Evolutionary conservation across 805 yeast genomes (phyloP).

Genomic region (Candida hispaniensis): DNA sequence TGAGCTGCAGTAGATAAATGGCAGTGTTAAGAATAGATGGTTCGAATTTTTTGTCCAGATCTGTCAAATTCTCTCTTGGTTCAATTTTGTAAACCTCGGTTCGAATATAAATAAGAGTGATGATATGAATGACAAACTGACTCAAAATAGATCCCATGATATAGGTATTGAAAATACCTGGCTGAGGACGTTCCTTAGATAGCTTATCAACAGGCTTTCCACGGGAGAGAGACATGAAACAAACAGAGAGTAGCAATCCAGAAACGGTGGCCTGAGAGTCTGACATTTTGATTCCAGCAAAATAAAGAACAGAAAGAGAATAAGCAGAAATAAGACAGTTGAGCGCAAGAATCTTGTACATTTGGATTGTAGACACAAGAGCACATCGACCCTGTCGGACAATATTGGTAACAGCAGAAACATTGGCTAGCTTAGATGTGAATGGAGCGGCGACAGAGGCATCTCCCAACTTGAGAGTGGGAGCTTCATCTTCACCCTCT

Average conservation of each 20-base stretch:
- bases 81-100: slow-evolving; percentile 74
- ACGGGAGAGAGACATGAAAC: slow-evolving; percentile 90
- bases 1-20: slow-evolving; percentile 84
- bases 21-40: slow-evolving; percentile 95
- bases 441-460: slow-evolving; percentile 99
- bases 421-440: slow-evolving; percentile 87
- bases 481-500: slow-evolving; percentile 70
- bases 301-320: slow-evolving; percentile 81
- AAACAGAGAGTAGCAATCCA: slow-evolving; percentile 83
- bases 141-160: slow-evolving; percentile 97
- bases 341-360: slow-evolving; percentile 95
- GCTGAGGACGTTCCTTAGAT: slow-evolving; percentile 91
- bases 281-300: slow-evolving; percentile 97
- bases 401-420: slow-evolving; percentile 83
- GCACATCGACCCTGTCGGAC: slow-evolving; percentile 98
- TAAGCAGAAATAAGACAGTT: slow-evolving; percentile 96
- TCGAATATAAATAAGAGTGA: slow-evolving; percentile 72
- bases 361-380: slow-evolving; percentile 91
- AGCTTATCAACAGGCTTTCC: slow-evolving; percentile 84
- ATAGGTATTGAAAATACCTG: slow-evolving; percentile 88
- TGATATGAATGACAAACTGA: slow-evolving; percentile 88
- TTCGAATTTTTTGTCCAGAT: slow-evolving; percentile 73
- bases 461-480: slow-evolving; percentile 89
- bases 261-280: slow-evolving; percentile 96
- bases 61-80: slow-evolving; percentile 85